A percentile compares a stretch with the other conserved stretches of the same genome.
Evolutionary conservation across 2,329 filamentous ascomycete genomes (phyloP).

Genomic region (Furcasterigmium sp.): DNA sequence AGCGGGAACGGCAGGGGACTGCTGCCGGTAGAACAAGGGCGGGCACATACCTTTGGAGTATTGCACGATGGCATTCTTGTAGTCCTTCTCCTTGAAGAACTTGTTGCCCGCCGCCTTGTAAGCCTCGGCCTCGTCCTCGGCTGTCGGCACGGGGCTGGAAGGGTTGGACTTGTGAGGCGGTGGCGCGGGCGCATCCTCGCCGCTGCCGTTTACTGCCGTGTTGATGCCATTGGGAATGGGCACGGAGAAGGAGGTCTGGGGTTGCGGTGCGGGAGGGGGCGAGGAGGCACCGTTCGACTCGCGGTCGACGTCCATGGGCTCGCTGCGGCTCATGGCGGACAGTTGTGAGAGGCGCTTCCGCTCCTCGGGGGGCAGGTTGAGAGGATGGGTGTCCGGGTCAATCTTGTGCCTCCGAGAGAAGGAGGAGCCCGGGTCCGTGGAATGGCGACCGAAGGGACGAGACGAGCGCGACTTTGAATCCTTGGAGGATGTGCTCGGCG

Average conservation of each 20-base stretch:
- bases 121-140: constrained; percentile 73
- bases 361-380: constrained; percentile 88
- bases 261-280: constrained; percentile 35
- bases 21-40: not conserved
- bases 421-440: constrained; percentile 39
- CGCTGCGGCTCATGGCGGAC: constrained; percentile 56
- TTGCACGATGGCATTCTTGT: constrained; percentile 79
- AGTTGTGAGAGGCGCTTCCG: constrained; percentile 69
- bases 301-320: constrained; percentile 70
- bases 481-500: constrained; percentile 17
- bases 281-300: constrained; percentile 52
- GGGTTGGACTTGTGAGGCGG: constrained; percentile 67
- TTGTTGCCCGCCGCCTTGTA: constrained; percentile 95
- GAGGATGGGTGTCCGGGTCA: constrained; percentile 73
- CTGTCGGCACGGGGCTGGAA: constrained; percentile 48
- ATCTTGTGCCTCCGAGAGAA: constrained; percentile 47
- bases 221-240: constrained; percentile 45
- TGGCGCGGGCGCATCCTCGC: constrained; percentile 55
- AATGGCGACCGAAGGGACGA: constrained; percentile 40
- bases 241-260: constrained; percentile 42
- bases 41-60: constrained; percentile 81
- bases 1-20: too few relatives aligned
- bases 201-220: constrained; percentile 36
- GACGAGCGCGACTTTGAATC: constrained; percentile 36
- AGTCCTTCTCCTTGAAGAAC: constrained; percentile 94